Base-by-base conservation (phyloP, 139 green algal species). In the Chlamydomonas schloesseri region DNA sequence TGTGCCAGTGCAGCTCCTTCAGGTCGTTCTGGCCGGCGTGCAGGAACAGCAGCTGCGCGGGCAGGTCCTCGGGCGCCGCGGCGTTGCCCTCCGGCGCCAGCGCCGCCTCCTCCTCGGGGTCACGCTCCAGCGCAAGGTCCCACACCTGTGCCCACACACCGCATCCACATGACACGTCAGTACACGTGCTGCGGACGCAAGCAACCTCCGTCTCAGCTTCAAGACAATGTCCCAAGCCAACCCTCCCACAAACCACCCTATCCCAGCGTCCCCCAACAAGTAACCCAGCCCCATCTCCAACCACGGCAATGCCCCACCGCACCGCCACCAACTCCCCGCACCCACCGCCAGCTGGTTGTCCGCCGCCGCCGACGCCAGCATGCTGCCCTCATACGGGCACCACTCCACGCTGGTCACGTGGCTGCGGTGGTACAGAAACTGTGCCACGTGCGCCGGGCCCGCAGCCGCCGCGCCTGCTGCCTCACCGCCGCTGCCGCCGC, bases 1-100 rank as follows among this genome's bases (percentile, higher is more conserved):
- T 64, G 89, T 99, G 98, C 97, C 97, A 99, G 84, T 99, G 96
- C 87, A 95, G 83, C 92, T 99, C 98, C 94, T 99, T 99, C 28
- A 98, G 87, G 88, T 99, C 93, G 0, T 86, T 90, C 91, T 99
- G 96, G 18, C 97, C 97, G 71, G 95, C 93, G 89, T 99, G 97
- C 73, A 99, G 90, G 89, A 99, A 99, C 81, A 99, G 91, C 85
- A 98, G 92, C 91, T 98, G 96, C 28, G 95, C 86, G 28, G 96
- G 96, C 70, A 98, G 83, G 82, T 98, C 96, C 28, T 93, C 89
- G 21, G 97, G 97, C 34, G 93, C 89, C 17, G 76, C 85, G 5
- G 96, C 94, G 78, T 97, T 97, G 86, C 75, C 90, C 53, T 92
- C 90, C 1, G 93, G 89, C 14, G 91, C 96, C 82, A 98, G 85